Evolutionary conservation across 441 rosid species (phyloP).

Genomic region (Syzygium malaccense): DNA sequence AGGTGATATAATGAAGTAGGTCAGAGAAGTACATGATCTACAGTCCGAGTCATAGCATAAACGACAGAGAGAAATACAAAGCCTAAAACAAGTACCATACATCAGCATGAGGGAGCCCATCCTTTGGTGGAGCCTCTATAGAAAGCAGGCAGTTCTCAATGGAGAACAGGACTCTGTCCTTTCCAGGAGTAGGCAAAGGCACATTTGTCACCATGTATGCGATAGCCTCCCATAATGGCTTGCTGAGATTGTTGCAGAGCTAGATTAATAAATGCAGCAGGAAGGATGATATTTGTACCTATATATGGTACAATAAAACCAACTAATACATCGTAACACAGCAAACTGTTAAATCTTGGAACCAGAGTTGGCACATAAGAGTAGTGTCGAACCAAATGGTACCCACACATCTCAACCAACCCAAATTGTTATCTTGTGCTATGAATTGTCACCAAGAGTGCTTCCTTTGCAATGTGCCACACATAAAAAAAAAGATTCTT

Average conservation of each 20-base stretch:
- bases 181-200: constrained; percentile 94
- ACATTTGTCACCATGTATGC: constrained; percentile 70
- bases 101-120: constrained; percentile 92
- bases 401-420: background rate
- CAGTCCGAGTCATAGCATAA: background rate
- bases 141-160: constrained; percentile 84
- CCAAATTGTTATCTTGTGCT: background rate
- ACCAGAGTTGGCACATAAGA: background rate
- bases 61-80: constrained; percentile 2
- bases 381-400: background rate
- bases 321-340: background rate
- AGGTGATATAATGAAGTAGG: constrained; percentile 4
- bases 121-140: constrained; percentile 89
- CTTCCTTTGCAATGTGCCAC: background rate
- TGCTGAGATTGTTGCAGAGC: constrained; percentile 59
- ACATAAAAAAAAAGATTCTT: background rate
- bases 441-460: background rate
- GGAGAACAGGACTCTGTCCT: constrained; percentile 84
- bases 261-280: constrained; percentile 23
- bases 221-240: constrained; percentile 90
- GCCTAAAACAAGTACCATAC: constrained; percentile 33
- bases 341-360: background rate
- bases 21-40: background rate
- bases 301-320: background rate
- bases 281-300: background rate